Base-by-base conservation (phyloP, 129 eudicot species). In the Rutidosis leptorrhynchoides region DNA sequence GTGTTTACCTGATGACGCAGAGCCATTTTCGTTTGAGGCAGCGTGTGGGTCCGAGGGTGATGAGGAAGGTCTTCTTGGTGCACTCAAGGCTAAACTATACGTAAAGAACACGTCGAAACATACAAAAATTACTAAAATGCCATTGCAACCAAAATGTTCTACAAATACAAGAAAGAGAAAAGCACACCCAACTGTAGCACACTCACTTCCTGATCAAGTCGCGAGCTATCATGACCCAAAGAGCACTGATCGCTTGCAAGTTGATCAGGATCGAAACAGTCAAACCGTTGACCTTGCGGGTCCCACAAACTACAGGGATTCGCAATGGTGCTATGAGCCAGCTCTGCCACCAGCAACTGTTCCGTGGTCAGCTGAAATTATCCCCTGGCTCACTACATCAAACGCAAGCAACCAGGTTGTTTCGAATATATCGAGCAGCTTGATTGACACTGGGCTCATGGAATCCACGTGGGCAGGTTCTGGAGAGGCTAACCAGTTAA, bases 21-120 rank as follows among this genome's bases (percentile, higher is more conserved):
- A 65, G 69, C 74, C 74, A 6, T 78, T 78, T 72, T 78, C 82
- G 22, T 78, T 78, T 67, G 82, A 78, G 74, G 78, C 72, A 6
- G 78, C 78, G 15, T 78, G 74, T 72, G 70, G 74, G n/a, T 30
- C 27, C 6, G 78, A 78, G 32, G 74, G 74, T 52, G 78, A 24
- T 6, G 74, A 78, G 22, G 74, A 69, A 14, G 78, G 82, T 52
- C 74, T 78, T 48, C 55, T 78, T 40, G 82, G 78, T 4, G 78
- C n/a, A 3, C 78, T 78, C 15, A 78, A 78, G 70, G 74, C 82
- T 25, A 78, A 78, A 71, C 26, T 78, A 21, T 63, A 45, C 29
- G 17, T 33, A 7, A 58, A 21, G 24, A 45, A n/a, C n/a, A n/a
- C n/a, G 14, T 27, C 29, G 7, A 37, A n/a, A 42, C 74, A 60